Evolutionary conservation across 2,329 filamentous ascomycete species (phyloP).

Genomic region (Aureobasidium zeae): DNA sequence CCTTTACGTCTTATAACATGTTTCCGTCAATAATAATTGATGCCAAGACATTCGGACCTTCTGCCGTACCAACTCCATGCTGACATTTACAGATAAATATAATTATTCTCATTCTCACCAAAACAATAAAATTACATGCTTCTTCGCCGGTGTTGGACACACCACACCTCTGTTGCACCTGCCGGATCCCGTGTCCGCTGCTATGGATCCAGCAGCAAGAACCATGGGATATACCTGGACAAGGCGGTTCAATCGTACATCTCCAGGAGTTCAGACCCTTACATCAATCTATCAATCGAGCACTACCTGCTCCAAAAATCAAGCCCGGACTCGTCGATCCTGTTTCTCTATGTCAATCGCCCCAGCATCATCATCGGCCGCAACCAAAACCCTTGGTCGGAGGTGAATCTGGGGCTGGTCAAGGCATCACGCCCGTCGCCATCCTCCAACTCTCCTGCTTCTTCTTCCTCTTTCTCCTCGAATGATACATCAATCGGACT

Average conservation of each 20-base stretch:
- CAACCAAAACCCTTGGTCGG: conserved; percentile 96
- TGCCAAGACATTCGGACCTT: conserved; percentile 11
- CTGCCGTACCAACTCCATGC: not conserved
- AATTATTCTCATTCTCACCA: not conserved
- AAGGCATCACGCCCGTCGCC: conserved; percentile 28
- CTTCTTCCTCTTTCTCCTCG: too few relatives aligned
- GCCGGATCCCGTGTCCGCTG: conserved; percentile 1
- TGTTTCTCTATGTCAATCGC: conserved; percentile 81
- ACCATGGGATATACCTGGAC: conserved; percentile 10
- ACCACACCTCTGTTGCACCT: conserved; percentile 7
- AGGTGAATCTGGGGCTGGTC: conserved; percentile 65
- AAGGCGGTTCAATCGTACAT: conserved; percentile 37
- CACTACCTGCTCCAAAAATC: conserved; percentile 75
- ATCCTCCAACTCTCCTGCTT: conserved; percentile 29
- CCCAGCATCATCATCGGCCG: conserved; percentile 86
- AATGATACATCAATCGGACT: too few relatives aligned
- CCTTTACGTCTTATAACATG: not conserved
- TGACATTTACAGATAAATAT: too few relatives aligned
- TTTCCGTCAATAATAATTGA: not conserved
- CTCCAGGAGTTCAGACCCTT: conserved; percentile 57
- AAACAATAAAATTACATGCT: conserved; percentile 9
- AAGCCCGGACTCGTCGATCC: conserved; percentile 60
- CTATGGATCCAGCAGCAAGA: not conserved
- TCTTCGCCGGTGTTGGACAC: conserved; percentile 9
- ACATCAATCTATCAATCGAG: conserved; percentile 87